Base-by-base conservation (phyloP, 352 stramenopile species). In the Phytophthora palmivora region DNA sequence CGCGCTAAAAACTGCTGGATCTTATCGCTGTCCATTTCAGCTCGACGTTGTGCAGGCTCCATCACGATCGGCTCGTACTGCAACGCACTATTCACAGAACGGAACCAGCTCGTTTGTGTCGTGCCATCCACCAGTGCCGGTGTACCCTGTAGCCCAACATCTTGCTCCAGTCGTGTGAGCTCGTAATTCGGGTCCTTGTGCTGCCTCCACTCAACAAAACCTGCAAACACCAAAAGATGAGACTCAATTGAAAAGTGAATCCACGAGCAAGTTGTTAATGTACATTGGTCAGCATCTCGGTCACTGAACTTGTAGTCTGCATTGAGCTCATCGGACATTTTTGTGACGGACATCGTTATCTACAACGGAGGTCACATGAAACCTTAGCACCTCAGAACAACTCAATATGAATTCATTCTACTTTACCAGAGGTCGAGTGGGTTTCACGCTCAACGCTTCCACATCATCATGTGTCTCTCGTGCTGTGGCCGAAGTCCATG, bases 121-220 rank as follows among this genome's bases (percentile, higher is more conserved):
- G 72, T 69, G 45, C 68, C 70, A 58, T 92, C 84, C 24, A 89
- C 79, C 34, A 92, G 70, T n/a, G 85, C 68, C 0, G 80, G 78
- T 24, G 88, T 88, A 11, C 83, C 82, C 43, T 95, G 86, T 30
- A 95, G 61, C 6, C 84, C 86, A 10, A 93, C 69, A 61, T 95
- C 84, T 58, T 92, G 83, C 58, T 92, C 86, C 55, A 91, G 50
- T 0, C 86, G 68, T 39, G 79, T 88, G 28, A 95, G 76, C 42
- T 95, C 86, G 37, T 91, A 91, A 51, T 91, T 93, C 0, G 83
- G 86, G 11, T 95, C 86, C 30, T 93, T 93, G 59, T 95, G 86
- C 60, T 92, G 84, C 32, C 83, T 63, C 77, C 82, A 95, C 64
- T 95, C 86, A n/a, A 92, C 82, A 73, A 94, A 94, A 47, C 84